A percentile compares a stretch with the other conserved stretches of the same genome.
These are phyloP conservation scores for Leccinellum rugosiceps DNA, from an alignment of 768 basidiomycete species.

Conservation along the genomic window DNA sequence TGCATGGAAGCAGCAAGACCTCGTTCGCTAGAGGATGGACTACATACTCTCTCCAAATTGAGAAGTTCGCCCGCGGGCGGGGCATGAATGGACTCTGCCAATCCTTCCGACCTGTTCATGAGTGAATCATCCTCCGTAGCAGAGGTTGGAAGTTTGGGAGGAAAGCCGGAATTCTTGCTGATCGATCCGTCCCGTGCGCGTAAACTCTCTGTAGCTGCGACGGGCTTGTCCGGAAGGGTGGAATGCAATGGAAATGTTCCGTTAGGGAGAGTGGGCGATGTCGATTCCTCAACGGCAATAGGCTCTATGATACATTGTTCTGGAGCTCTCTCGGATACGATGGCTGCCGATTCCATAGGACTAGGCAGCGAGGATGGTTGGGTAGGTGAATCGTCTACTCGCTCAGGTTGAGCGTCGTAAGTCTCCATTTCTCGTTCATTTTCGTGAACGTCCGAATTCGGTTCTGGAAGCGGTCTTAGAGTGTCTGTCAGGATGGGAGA, in stretches of 20 bases:
- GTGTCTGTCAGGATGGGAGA: slow-evolving; percentile 69
- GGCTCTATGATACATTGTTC: slow-evolving; percentile 21
- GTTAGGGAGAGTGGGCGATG: slow-evolving; percentile 8
- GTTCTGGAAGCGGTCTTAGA: slow-evolving; percentile 56
- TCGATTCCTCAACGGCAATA: slow-evolving; percentile 4
- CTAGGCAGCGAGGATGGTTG: slow-evolving; percentile 7
- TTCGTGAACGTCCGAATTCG: slow-evolving; percentile 27
- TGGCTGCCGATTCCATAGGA: not conserved
- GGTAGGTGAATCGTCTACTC: slow-evolving; percentile 4
- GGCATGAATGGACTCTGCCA: slow-evolving; percentile 29
- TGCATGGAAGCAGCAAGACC: slow-evolving; percentile 55
- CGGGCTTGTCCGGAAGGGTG: slow-evolving; percentile 48
- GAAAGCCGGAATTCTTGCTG: slow-evolving; percentile 13
- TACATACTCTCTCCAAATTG: slow-evolving; percentile 15
- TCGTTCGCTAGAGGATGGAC: slow-evolving; percentile 26
- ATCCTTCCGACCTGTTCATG: slow-evolving; percentile 17
- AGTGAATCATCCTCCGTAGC: slow-evolving; percentile 13
- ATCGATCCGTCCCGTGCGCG: slow-evolving; percentile 10
- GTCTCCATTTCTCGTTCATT: slow-evolving; percentile 23
- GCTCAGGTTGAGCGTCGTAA: slow-evolving; percentile 8
- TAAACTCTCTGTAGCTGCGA: slow-evolving; percentile 20
- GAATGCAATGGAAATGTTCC: slow-evolving; percentile 37
- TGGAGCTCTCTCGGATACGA: slow-evolving; percentile 4
- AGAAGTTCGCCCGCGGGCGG: slow-evolving; percentile 15
- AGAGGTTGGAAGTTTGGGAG: slow-evolving; percentile 6